These are phyloP conservation scores for Pichia deserticola DNA, from an alignment of 805 yeast genomes.

Conservation along the genomic window DNA sequence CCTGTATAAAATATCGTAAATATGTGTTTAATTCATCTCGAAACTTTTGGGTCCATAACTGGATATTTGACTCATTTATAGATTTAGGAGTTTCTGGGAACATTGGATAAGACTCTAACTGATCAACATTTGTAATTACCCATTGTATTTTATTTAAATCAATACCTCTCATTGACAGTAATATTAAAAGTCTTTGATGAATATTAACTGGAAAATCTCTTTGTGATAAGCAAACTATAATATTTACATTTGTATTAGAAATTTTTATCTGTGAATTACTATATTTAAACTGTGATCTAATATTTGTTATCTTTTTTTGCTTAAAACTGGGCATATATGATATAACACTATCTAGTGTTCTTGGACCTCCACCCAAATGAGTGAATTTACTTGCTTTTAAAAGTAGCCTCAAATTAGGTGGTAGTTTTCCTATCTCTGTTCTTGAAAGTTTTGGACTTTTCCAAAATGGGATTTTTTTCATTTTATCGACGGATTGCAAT, in stretches of 20 bases:
- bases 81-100: neutral
- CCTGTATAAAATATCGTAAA: neutral
- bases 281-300: too few relatives aligned
- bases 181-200: conserved; percentile 1
- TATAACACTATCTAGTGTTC: conserved; percentile 6
- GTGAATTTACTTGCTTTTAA: neutral
- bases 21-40: neutral
- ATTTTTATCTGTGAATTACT: too few relatives aligned
- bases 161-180: neutral
- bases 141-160: conserved; percentile 2
- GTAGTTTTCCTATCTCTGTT: neutral
- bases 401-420: neutral
- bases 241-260: neutral
- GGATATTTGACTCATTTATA: neutral
- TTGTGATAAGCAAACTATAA: conserved; percentile 5
- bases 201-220: conserved; percentile 7
- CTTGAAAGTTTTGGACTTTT: neutral
- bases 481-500: too few relatives aligned
- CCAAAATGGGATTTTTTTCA: neutral
- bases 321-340: conserved; percentile 1
- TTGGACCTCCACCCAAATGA: conserved; percentile 5
- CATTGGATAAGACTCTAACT: neutral
- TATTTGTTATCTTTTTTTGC: neutral
- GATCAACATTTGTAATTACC: conserved; percentile 7
- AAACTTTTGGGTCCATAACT: neutral